Evolutionary conservation across 192 early-diverging fungal species (phyloP), one percentile per base, ranked within the genome.

Genomic region (Lobosporangium transversale): DNA sequence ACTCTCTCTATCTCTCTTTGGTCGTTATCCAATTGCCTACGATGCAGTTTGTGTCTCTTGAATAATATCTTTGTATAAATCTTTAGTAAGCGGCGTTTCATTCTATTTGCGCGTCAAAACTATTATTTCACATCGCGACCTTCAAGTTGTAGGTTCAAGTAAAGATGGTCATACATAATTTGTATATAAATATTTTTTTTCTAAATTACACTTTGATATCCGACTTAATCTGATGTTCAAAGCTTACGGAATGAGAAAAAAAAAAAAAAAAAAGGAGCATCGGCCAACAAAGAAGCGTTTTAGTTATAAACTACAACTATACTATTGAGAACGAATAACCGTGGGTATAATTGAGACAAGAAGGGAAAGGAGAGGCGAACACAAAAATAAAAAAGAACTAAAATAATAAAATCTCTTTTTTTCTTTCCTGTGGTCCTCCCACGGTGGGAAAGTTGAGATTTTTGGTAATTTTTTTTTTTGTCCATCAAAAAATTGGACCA

Each of bases 391-490:
- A 35, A 37, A n/a, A 5, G 14, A 7, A 35, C 11, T 37, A 17
- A 37, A 37, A 20, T 21, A 14, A 7, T 27, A 5, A 10, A 21
- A 0, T 14, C 6, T 37, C 0, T 56, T 40, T 27, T 48, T 40
- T 48, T 48, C 14, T 60, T 31, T 48, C 58, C 29, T 26, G 35
- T 33, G 58, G 44, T 10, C 36, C n/a, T 52, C 60, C 30, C 27
- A 42, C 27, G 60, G 60, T 62, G 60, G 60, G 60, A 62, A 62
- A 62, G 60, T 62, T 62, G 27, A 3, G 50, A 49, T n/a, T 21
- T n/a, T n/a, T n/a, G n/a, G 47, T 17, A 23, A 21, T 23, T 49
- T 20, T 10, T 10, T 9, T 49, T 21, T 49, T 21, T 14, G 12
- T 17, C 18, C 47, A 49, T 10, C 27, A 4, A 24, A 48, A 48